phyloP scores from a whole-genome alignment of 257 asterid genomes.

The Ehretia macrophylla region DNA sequence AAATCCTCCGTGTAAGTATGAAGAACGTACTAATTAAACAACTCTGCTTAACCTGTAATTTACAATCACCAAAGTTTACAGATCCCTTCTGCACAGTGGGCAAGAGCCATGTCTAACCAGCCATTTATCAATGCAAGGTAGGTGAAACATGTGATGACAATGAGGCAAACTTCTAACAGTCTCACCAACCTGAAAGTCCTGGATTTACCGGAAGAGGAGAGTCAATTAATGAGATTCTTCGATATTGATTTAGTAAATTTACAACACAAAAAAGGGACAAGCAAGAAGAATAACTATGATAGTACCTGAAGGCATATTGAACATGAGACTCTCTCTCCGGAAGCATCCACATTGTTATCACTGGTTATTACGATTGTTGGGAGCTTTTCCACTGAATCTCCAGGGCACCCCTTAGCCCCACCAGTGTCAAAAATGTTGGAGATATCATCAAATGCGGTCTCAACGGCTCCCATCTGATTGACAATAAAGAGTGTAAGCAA shows the following conservation, averaged over 20 bases:
- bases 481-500: constrained; percentile 12
- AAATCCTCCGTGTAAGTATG: neutral
- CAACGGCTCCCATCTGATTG: constrained; percentile 72
- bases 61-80: constrained; percentile 16
- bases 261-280: neutral
- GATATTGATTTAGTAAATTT: constrained; percentile 1
- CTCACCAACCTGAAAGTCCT: constrained; percentile 77
- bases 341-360: constrained; percentile 49
- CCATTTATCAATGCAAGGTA: constrained; percentile 79
- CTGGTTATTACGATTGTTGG: constrained; percentile 53
- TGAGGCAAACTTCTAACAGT: constrained; percentile 67
- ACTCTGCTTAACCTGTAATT: neutral
- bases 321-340: constrained; percentile 73
- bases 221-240: neutral
- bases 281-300: neutral
- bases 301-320: constrained; percentile 82
- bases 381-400: constrained; percentile 62
- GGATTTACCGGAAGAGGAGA: neutral
- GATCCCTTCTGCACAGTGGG: constrained; percentile 79
- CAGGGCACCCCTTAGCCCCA: constrained; percentile 69
- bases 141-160: constrained; percentile 77
- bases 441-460: constrained; percentile 52
- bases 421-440: constrained; percentile 70
- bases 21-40: neutral
- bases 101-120: constrained; percentile 77